A percentile compares a stretch with the other conserved stretches of the same genome.
phyloP scores from a whole-genome alignment of 371 early-diverging fungal genomes.

The Haplosporangium sp. region DNA sequence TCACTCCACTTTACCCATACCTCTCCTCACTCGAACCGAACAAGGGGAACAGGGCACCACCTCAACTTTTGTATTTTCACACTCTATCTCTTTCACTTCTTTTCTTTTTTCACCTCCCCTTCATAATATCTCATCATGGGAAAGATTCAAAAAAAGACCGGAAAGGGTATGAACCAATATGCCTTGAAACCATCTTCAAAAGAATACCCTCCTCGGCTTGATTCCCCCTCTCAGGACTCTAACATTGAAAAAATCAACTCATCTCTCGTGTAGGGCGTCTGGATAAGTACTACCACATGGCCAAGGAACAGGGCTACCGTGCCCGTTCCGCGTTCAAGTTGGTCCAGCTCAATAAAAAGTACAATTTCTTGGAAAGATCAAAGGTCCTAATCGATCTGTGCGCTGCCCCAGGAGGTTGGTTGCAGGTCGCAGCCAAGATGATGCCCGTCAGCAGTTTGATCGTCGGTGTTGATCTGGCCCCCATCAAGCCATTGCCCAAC shows the following conservation, averaged over 20 bases:
- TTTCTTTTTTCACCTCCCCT: constrained; percentile 1
- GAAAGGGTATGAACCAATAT: constrained; percentile 48
- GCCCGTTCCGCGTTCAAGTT: constrained; percentile 99
- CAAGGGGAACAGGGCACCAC: too few species aligned
- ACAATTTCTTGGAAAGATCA: constrained; percentile 93
- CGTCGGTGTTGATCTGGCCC: constrained; percentile 97
- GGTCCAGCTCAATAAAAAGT: constrained; percentile 99
- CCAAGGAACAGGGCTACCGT: constrained; percentile 99
- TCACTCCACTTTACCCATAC: too few species aligned
- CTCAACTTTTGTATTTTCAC: too few species aligned
- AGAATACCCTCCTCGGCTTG: not conserved
- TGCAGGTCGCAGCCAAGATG: constrained; percentile 97
- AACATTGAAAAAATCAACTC: not conserved
- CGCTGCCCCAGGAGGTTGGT: constrained; percentile 99
- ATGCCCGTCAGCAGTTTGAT: constrained; percentile 95
- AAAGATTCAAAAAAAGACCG: constrained; percentile 57
- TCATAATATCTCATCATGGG: constrained; percentile 38
- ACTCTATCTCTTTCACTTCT: constrained; percentile 7
- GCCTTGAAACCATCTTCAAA: not conserved
- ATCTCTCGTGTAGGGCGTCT: constrained; percentile 80
- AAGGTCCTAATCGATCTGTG: constrained; percentile 98
- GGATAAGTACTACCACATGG: constrained; percentile 99
- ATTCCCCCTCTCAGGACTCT: too few species aligned
- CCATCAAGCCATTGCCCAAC: constrained; percentile 98
- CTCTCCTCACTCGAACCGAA: too few species aligned